Conservation (phyloP, 148 eudicot species). For the Fallopia convolvulus region DNA sequence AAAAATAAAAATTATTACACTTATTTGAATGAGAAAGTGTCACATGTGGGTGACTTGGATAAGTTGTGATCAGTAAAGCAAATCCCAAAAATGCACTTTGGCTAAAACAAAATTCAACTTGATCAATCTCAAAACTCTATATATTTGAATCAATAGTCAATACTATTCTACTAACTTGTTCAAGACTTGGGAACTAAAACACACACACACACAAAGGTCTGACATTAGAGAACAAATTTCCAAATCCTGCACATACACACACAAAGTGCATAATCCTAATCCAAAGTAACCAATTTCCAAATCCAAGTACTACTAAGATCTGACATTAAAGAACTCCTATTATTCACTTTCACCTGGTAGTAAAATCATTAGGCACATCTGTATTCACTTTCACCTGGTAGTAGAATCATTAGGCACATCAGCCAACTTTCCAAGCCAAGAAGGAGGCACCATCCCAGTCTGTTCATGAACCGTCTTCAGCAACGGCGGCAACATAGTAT, state of each 20-base stretch:
- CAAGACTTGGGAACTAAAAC: neutral
- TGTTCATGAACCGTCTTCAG: conserved; percentile 51
- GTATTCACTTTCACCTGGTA: conserved; percentile 12
- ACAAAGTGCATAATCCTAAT: neutral
- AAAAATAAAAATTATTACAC: no score
- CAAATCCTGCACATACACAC: neutral
- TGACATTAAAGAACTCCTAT: no score
- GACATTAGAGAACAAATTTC: no score
- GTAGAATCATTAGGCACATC: neutral
- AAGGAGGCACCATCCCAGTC: conserved; percentile 56
- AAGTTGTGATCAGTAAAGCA: no score
- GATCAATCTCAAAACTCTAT: neutral
- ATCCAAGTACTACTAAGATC: neutral
- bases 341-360: no score
- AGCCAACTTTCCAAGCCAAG: conserved; percentile 43
- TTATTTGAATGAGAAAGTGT: no score
- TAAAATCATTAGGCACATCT: no score
- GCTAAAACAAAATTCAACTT: no score
- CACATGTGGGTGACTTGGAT: no score
- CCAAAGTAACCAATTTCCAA: neutral
- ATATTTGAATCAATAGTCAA: neutral
- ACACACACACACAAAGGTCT: no score
- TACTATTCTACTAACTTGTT: neutral
- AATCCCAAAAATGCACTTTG: no score
- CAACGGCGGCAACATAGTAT: conserved; percentile 50